These are phyloP conservation scores for Crucibulum laeve DNA, from an alignment of 768 basidiomycete species.

Conservation along the genomic window DNA sequence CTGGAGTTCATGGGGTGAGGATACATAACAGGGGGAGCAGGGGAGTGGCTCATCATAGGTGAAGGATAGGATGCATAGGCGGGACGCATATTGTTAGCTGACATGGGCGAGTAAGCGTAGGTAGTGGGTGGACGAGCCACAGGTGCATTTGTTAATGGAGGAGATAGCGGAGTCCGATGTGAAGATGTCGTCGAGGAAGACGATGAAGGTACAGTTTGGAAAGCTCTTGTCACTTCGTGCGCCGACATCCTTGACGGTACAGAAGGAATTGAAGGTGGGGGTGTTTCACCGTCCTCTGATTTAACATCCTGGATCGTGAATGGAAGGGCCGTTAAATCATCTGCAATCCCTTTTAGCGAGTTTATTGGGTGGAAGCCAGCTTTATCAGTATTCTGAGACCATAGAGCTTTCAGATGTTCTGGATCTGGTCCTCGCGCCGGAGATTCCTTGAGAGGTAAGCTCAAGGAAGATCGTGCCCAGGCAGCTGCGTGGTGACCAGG, in stretches of 20 bases:
- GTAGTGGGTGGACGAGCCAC: constrained; percentile 39
- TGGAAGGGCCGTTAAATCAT: constrained; percentile 76
- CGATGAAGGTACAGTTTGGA: constrained; percentile 77
- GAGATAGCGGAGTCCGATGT: constrained; percentile 48
- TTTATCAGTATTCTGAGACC: constrained; percentile 76
- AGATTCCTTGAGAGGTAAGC: constrained; percentile 60
- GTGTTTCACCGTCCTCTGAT: constrained; percentile 80
- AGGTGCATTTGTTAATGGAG: constrained; percentile 42
- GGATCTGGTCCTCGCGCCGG: constrained; percentile 69
- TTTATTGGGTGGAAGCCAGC: constrained; percentile 65
- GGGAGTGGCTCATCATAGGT: constrained; percentile 71
- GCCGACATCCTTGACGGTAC: constrained; percentile 73
- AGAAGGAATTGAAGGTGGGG: constrained; percentile 55
- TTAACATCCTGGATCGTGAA: constrained; percentile 84
- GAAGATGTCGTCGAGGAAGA: constrained; percentile 38
- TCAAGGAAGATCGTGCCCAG: constrained; percentile 55
- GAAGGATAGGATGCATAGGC: constrained; percentile 59
- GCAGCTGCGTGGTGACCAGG: constrained; percentile 38
- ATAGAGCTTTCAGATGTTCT: constrained; percentile 82
- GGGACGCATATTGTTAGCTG: constrained; percentile 48
- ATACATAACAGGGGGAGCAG: constrained; percentile 66
- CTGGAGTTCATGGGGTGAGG: constrained; percentile 54
- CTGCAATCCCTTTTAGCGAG: constrained; percentile 79
- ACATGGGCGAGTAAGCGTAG: constrained; percentile 38
- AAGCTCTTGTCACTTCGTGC: constrained; percentile 80